A percentile compares a stretch with the other conserved stretches of the same genome.
These are phyloP conservation scores for Nyctanthes arbortristis DNA, from an alignment of 257 asterid species.

Conservation along the genomic window DNA sequence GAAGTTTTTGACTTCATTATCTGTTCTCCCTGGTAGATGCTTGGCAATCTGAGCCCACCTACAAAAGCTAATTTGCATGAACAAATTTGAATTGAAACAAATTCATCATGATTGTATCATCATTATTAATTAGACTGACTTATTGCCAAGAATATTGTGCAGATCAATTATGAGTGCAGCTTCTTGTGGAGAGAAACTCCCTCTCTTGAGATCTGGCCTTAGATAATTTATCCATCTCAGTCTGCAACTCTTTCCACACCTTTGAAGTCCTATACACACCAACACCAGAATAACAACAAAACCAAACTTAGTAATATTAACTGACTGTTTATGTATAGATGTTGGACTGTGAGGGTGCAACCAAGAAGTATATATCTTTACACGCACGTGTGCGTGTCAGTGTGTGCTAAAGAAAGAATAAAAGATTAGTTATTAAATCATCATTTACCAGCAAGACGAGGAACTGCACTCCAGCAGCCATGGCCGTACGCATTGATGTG, in stretches of 20 bases:
- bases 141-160: constrained; percentile 49
- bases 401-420: background rate
- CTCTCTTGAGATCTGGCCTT: constrained; percentile 53
- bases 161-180: constrained; percentile 47
- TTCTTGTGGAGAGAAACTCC: constrained; percentile 47
- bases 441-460: constrained; percentile 51
- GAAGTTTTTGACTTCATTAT: constrained; percentile 42
- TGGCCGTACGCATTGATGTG: constrained; percentile 44
- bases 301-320: background rate
- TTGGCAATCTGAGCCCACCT: constrained; percentile 61
- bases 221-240: constrained; percentile 57
- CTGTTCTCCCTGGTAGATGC: constrained; percentile 55
- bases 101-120: no score
- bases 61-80: background rate
- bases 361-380: background rate
- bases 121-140: constrained; percentile 28
- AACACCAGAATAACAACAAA: background rate
- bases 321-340: background rate
- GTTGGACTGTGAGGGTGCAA: background rate
- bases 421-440: no score
- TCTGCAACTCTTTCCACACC: constrained; percentile 60
- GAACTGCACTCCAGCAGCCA: constrained; percentile 54
- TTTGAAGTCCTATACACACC: constrained; percentile 39
- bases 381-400: no score
- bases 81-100: background rate